Base-by-base conservation (phyloP, 305 asterid species). In the Caryopteris hybrid region DNA sequence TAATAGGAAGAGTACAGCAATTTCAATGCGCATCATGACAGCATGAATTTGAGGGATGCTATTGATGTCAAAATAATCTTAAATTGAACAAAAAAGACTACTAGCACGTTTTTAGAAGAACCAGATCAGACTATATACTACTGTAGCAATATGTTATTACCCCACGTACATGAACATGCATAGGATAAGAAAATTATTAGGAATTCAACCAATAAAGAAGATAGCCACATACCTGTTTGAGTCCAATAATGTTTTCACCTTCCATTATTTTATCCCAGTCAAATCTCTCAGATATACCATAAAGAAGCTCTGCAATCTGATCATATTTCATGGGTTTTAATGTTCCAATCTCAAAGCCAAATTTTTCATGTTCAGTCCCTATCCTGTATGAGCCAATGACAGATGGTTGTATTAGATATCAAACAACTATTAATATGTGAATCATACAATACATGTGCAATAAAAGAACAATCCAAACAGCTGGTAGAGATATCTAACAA, bases 301-400 rank as follows among this genome's bases (percentile, higher is more conserved):
- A 76, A 56, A 93, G 96, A 72, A 93, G 85, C 77, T 91, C 96
- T n/a, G 92, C 80, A 64, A 93, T 93, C 76, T 93, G 99, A 48
- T 87, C 87, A 68, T 93, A 90, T 67, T 84, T 88, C 89, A 90
- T 88, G 65, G 99, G 97, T 48, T 57, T 76, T 63, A 93, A 74
- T 52, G 89, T 85, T 65, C 63, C 86, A 65, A 81, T 68, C 80
- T 90, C 96, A 64, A 93, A 93, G 68, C 99, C 99, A 54, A 93
- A 93, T 71, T 93, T 93, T 71, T 93, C 97, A 67, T 93, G 99
- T 81, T 93, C 97, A 56, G 99, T 93, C 58, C 99, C 99, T 75
- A 93, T 93, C 84, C 97, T 92, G 93, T 61, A 43, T 69, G 66
- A 72, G 52, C 39, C 69, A 38, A 68, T 31, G 22, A 68, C 66